Evolutionary conservation across 495 filamentous ascomycete species (phyloP), one percentile per base, ranked within the genome.

Genomic region (Barbatosphaeria neglecta): DNA sequence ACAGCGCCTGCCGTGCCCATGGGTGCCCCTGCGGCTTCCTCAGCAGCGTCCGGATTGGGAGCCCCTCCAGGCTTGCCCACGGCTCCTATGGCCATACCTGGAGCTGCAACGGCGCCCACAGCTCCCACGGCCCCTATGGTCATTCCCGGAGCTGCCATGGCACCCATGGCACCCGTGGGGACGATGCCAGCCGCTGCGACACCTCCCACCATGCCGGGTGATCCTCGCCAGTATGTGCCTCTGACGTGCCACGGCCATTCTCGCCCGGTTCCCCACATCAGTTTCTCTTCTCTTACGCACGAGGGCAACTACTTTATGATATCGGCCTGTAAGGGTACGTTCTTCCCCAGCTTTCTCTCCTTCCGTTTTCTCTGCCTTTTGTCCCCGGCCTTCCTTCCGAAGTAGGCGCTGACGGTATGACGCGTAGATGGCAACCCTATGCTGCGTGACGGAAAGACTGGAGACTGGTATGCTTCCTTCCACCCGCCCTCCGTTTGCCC

Each of bases 191-290:
- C n/a, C n/a, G n/a, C n/a, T n/a, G n/a, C n/a, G n/a, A n/a, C n/a
- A n/a, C n/a, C n/a, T n/a, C n/a, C n/a, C n/a, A n/a, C n/a, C n/a
- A n/a, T n/a, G n/a, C n/a, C n/a, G n/a, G n/a, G n/a, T n/a, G n/a
- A n/a, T n/a, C 68, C 72, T 15, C 69, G 74, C 40, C 69, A 73
- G 52, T 74, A 72, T 41, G 90, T 97, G 35, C 92, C 92, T 43
- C 65, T 97, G 53, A 98, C 92, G 43, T 98, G 92, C 68, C 93
- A 97, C 65, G 92, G 92, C 44, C 92, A 98, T 64, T 95, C 89
- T 22, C 83, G 92, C 46, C 92, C 92, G 2, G 89, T 98, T 52
- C 90, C 90, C 13, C 92, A 98, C 66, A 72, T 98, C 52, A 87
- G 80, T 62, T 98, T 97, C 66, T 97, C 93, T 17, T 79, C 84